Evolutionary conservation across 805 yeast genomes (phyloP).

Genomic region (Cyberlindnera samutprakarnensis): DNA sequence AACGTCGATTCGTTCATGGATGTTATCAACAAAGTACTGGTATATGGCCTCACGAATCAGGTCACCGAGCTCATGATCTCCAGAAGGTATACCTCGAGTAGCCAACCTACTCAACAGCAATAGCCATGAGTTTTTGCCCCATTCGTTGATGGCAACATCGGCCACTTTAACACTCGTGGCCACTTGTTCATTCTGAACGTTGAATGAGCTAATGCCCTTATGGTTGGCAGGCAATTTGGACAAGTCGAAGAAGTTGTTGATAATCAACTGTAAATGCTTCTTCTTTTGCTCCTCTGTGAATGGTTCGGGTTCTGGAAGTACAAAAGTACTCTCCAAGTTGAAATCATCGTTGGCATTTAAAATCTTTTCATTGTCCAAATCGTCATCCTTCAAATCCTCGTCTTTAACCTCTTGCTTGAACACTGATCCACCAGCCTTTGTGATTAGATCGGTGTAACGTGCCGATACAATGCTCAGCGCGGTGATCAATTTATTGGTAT

Average conservation of each 20-base stretch:
- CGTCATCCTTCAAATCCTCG: conserved; percentile 17
- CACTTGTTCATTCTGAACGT: conserved; percentile 14
- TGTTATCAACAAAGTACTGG: conserved; percentile 64
- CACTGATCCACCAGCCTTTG: conserved; percentile 14
- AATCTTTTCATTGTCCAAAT: conserved; percentile 18
- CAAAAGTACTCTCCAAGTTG: conserved; percentile 36
- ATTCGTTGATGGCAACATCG: conserved; percentile 33
- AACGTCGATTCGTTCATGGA: conserved; percentile 63
- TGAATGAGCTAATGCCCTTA: conserved; percentile 14
- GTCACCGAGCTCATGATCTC: conserved; percentile 41
- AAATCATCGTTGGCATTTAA: conserved; percentile 24
- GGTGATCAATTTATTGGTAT: conserved; percentile 44
- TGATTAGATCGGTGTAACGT: conserved; percentile 45
- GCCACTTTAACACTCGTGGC: conserved; percentile 20
- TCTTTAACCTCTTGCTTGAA: conserved; percentile 26
- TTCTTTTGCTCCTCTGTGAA: conserved; percentile 48
- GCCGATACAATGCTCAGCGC: conserved; percentile 65
- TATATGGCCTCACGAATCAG: conserved; percentile 64
- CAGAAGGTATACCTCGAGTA: conserved; percentile 62
- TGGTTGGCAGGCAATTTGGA: conserved; percentile 27
- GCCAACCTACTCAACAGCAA: conserved; percentile 67
- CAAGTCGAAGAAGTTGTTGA: conserved; percentile 49
- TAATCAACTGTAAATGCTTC: conserved; percentile 46
- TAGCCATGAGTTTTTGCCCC: conserved; percentile 73
- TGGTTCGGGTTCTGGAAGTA: conserved; percentile 50